Evolutionary conservation across 768 basidiomycete species (phyloP), one percentile per base, ranked within the genome.

Genomic region (Trametes cingulata): DNA sequence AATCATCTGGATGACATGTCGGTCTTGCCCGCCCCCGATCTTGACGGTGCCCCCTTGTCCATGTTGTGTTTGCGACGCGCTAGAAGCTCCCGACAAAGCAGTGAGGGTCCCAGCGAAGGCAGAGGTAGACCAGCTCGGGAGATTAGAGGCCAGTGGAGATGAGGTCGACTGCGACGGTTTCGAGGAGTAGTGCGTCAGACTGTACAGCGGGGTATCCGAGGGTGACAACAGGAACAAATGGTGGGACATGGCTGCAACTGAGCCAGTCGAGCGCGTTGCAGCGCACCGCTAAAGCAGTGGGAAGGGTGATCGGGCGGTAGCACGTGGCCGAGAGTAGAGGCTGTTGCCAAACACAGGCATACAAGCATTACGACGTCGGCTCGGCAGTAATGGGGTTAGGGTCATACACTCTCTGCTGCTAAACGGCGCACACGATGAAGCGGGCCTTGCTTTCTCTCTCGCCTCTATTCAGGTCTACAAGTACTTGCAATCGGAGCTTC

Each of bases 1-100:
- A 69, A 98, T 94, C 92, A 99, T 97, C 79, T 98, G 96, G 68
- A 95, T 91, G 60, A 99, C 93, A 82, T 97, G 94, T 53, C 91
- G 80, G 70, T 93, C 90, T 74, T 89, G 89, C 14, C 89, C 92
- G 6, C 90, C 88, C 12, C 89, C 91, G 73, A 90, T 85, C 65
- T 83, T 79, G 35, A 83, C 82, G 12, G 78, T 79, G 17, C 85
- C 86, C n/a, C 87, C 83, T 42, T 83, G 79, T 19, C 82, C 80
- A 62, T 86, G 84, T 64, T 76, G 75, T 35, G 78, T 68, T 67
- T 91, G 88, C 5, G 83, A 82, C 22, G 88, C 83, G 68, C 85
- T 89, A 19, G 91, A 86, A 14, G 93, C 92, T 4, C 92, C 92
- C 19, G 91, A 93, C 55, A 94, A 73, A 20, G 92, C 92, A 35